phyloP scores from a whole-genome alignment of 1,284 basidiomycete genomes.

The Schizophyllum commune region DNA sequence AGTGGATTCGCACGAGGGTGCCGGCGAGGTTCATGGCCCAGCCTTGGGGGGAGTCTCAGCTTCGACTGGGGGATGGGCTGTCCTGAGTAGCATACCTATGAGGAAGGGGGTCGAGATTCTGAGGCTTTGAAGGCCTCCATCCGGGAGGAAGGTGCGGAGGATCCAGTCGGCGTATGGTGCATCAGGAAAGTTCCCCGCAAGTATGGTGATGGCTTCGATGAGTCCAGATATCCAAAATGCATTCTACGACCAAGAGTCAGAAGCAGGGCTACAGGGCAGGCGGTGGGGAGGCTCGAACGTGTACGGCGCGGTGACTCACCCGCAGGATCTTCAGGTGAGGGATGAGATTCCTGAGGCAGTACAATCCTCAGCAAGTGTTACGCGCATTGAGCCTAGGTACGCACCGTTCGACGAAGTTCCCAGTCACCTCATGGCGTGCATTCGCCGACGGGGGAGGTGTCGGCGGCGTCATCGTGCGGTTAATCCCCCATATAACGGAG shows the following conservation, averaged over 20 bases:
- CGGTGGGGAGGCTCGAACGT: neutral
- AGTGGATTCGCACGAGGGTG: slow-evolving; percentile 10
- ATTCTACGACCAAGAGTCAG: neutral
- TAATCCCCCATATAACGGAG: slow-evolving; percentile 9
- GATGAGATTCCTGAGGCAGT: neutral
- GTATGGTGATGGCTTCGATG: slow-evolving; percentile 9
- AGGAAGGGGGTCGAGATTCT: slow-evolving; percentile 9
- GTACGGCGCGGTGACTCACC: neutral
- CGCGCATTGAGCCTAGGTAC: neutral
- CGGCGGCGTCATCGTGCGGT: slow-evolving; percentile 16
- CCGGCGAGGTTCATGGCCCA: slow-evolving; percentile 9
- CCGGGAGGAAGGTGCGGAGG: slow-evolving; percentile 1
- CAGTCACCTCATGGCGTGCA: slow-evolving; percentile 3
- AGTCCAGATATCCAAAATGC: slow-evolving; percentile 6
- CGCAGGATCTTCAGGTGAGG: neutral
- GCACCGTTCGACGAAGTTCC: neutral
- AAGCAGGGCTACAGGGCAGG: neutral
- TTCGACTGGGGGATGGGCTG: neutral
- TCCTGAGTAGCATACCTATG: neutral
- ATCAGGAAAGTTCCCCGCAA: neutral
- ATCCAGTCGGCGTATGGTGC: neutral
- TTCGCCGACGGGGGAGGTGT: slow-evolving; percentile 9
- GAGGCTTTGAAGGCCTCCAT: slow-evolving; percentile 1
- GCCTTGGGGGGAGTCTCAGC: neutral
- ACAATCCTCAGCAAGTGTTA: neutral